Conservation (phyloP, 2,329 filamentous ascomycete genomes). For the Chaetomium strumarium region DNA sequence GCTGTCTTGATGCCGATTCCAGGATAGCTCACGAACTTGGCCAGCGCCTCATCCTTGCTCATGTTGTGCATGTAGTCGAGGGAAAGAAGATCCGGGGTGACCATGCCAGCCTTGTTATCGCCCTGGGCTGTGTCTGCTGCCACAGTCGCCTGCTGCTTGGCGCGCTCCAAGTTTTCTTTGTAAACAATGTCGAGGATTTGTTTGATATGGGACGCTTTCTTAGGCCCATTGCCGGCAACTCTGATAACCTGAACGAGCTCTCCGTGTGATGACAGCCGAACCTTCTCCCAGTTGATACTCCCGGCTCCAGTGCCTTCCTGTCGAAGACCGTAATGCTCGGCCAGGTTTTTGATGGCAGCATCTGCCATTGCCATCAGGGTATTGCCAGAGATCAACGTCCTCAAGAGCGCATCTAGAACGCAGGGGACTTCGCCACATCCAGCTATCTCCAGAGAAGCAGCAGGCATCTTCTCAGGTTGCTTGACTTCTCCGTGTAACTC, state of each 20-base stretch:
- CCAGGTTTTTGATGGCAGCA: slow-evolving; percentile 59
- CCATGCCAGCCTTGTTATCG: neutral
- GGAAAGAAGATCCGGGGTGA: slow-evolving; percentile 35
- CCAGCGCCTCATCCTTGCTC: slow-evolving; percentile 43
- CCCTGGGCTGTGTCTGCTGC: slow-evolving; percentile 39
- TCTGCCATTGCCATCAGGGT: slow-evolving; percentile 50
- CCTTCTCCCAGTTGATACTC: slow-evolving; percentile 69
- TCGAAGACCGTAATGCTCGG: slow-evolving; percentile 57
- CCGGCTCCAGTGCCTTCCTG: slow-evolving; percentile 60
- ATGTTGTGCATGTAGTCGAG: slow-evolving; percentile 46
- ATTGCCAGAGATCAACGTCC: slow-evolving; percentile 48
- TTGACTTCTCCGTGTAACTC: slow-evolving; percentile 59
- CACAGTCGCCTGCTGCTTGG: slow-evolving; percentile 30
- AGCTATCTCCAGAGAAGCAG: slow-evolving; percentile 63
- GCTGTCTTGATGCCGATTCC: slow-evolving; percentile 54
- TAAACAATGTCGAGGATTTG: slow-evolving; percentile 66
- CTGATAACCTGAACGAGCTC: slow-evolving; percentile 66
- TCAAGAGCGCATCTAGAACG: slow-evolving; percentile 47
- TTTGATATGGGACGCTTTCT: slow-evolving; percentile 69
- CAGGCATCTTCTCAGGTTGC: slow-evolving; percentile 60
- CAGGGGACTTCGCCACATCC: slow-evolving; percentile 57
- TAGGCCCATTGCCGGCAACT: slow-evolving; percentile 62
- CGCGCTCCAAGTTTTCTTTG: slow-evolving; percentile 51
- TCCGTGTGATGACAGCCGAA: slow-evolving; percentile 51
- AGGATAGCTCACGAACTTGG: slow-evolving; percentile 43